Evolutionary conservation across 805 yeast species (phyloP).

Genomic region (Wickerhamiella spandovensis): DNA sequence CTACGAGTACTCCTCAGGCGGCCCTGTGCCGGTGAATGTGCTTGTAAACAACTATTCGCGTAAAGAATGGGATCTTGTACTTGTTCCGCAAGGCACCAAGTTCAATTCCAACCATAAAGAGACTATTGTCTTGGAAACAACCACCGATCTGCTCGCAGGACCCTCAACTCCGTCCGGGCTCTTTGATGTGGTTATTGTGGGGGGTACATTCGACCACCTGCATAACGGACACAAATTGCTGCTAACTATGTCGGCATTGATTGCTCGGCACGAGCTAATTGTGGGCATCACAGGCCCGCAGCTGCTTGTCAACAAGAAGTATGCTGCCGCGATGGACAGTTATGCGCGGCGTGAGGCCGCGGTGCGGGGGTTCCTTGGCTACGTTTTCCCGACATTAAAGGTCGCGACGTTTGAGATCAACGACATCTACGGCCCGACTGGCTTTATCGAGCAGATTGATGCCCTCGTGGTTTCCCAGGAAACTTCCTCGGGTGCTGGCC

Average conservation of each 20-base stretch:
- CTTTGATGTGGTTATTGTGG: slow-evolving; percentile 38
- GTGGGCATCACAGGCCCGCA: slow-evolving; percentile 76
- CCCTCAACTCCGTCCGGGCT: not conserved
- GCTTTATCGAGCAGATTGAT: slow-evolving; percentile 55
- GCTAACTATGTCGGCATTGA: slow-evolving; percentile 54
- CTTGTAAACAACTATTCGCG: not conserved
- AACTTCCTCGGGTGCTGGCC: slow-evolving; percentile 58
- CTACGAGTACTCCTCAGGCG: slow-evolving; percentile 1
- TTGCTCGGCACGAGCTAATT: slow-evolving; percentile 43
- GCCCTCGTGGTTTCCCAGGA: slow-evolving; percentile 74
- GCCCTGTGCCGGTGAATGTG: not conserved
- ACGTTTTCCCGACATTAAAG: slow-evolving; percentile 33
- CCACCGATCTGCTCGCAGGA: not conserved
- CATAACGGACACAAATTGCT: slow-evolving; percentile 92
- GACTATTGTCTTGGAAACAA: too few species aligned
- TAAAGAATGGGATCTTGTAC: not conserved
- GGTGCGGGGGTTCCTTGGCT: slow-evolving; percentile 38
- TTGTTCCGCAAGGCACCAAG: not conserved
- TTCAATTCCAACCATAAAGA: not conserved
- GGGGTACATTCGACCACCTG: slow-evolving; percentile 94
- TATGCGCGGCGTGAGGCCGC: slow-evolving; percentile 37
- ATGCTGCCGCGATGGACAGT: slow-evolving; percentile 46
- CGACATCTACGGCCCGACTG: slow-evolving; percentile 94
- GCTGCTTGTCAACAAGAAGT: slow-evolving; percentile 63
- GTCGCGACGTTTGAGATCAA: slow-evolving; percentile 50